Evolutionary conservation across 305 asterid species (phyloP).

Genomic region (Fraxinus dipetala): DNA sequence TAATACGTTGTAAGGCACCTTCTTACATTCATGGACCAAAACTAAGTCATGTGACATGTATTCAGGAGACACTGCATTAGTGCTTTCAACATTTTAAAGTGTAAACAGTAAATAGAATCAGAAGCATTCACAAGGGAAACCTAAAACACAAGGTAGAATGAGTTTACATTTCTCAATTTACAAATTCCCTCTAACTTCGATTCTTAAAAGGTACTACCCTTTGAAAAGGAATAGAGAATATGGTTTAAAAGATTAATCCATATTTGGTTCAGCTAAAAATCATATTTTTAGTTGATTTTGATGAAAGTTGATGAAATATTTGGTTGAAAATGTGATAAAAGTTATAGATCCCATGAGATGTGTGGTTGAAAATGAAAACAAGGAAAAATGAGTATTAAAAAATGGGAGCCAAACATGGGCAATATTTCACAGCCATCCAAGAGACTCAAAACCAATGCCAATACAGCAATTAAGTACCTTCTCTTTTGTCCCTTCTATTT

Average conservation of each 20-base stretch:
- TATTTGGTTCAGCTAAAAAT: not conserved
- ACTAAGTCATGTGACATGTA: not conserved
- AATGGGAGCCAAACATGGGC: not conserved
- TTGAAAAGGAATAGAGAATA: not conserved
- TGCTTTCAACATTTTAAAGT: not conserved
- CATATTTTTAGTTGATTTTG: no score
- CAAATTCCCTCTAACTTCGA: not conserved
- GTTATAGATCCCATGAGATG: not conserved
- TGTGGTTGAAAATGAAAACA: not conserved
- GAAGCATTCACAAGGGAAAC: not conserved
- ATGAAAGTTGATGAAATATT: not conserved
- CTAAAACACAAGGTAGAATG: not conserved
- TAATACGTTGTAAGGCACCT: not conserved
- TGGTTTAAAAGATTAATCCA: not conserved
- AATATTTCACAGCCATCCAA: not conserved
- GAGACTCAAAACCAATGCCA: not conserved
- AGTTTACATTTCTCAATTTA: not conserved
- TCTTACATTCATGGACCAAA: not conserved
- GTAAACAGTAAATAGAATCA: not conserved
- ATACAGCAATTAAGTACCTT: not conserved
- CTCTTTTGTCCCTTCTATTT: not conserved
- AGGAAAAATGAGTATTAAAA: not conserved
- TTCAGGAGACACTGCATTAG: not conserved
- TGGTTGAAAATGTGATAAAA: not conserved
- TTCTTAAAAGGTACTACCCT: not conserved